Evolutionary conservation across 139 green algal genomes (phyloP), one percentile per base, ranked within the genome.

Genomic region (Desmodesmus armatus): DNA sequence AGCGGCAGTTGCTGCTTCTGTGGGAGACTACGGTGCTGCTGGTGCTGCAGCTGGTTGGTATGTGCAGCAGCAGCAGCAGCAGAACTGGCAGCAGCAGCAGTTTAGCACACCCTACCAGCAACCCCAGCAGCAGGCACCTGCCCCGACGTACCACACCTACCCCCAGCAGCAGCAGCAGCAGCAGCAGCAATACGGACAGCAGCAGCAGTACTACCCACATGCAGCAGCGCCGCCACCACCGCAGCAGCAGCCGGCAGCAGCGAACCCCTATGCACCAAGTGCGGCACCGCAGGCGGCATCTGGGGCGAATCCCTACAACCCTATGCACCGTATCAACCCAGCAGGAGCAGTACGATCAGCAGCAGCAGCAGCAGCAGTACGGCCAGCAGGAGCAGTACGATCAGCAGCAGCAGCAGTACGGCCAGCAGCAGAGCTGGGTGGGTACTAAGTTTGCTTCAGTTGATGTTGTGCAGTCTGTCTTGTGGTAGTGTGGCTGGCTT

Each of bases 131-230:
- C 51, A 62, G 51, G 21, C 21, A 19, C 51, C 1, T 62, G 17
- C 51, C 33, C 25, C 4, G 31, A 47, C 41, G 39, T 29, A n/a
- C 27, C 27, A 44, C 15, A 31, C 37, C 15, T 25, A 47, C 37
- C 6, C 11, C 7, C 69, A 77, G 69, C 69, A 77, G 69, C 69
- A 73, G 65, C 21, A 6, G 74, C 43, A 83, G 77, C 77, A 73
- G 49, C 51, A 49, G 74, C 31, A 82, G 43, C 43, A 67, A 39
- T 51, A 69, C 37, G 17, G 66, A 31, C 74, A 82, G 2, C 44
- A 82, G 74, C n/a, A 66, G 43, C 74, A 67, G 74, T 40, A 58
- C 21, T 62, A 62, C 1, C 19, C 51, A 62, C 51, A 15, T 19
- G 0, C 51, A 62, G 51, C 51, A 62, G 51, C 51, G 21, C 17